Conservation (phyloP, 1,139 yeast genomes). For the Kodamaea anthophila region DNA sequence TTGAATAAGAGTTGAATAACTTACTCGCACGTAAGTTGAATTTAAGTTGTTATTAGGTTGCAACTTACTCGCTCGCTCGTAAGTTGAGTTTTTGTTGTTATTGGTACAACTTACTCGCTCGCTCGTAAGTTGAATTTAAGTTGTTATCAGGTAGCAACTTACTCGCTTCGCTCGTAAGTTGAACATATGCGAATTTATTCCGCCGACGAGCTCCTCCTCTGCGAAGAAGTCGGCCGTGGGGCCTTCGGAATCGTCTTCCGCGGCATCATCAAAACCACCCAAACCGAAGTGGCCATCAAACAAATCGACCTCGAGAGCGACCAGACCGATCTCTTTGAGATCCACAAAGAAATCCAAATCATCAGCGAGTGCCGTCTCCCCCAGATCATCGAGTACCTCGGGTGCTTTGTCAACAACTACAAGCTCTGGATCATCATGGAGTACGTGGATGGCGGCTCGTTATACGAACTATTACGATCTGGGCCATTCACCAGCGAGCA, state of each 20-base stretch:
- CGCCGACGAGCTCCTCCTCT: slow-evolving; percentile 45
- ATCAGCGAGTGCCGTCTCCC: slow-evolving; percentile 66
- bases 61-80: too few species aligned
- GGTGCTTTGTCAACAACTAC: slow-evolving; percentile 74
- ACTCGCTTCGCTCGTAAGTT: too few species aligned
- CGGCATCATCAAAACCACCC: slow-evolving; percentile 51
- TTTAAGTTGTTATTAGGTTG: too few species aligned
- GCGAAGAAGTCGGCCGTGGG: slow-evolving; percentile 80
- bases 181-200: slow-evolving; percentile 11
- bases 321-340: slow-evolving; percentile 69
- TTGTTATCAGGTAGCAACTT: too few species aligned
- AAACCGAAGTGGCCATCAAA: slow-evolving; percentile 55
- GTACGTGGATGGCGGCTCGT: slow-evolving; percentile 77
- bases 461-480: slow-evolving; percentile 58
- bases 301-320: slow-evolving; percentile 77
- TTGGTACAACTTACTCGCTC: too few species aligned
- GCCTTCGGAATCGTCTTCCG: slow-evolving; percentile 85
- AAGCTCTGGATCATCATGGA: slow-evolving; percentile 88
- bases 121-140: too few species aligned
- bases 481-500: slow-evolving; percentile 47
- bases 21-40: too few species aligned
- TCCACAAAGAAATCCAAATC: slow-evolving; percentile 73
- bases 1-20: too few species aligned
- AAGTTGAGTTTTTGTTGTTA: too few species aligned
- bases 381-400: slow-evolving; percentile 70